Conservation (phyloP, 805 yeast species). For the Candida nonsorbophila region DNA sequence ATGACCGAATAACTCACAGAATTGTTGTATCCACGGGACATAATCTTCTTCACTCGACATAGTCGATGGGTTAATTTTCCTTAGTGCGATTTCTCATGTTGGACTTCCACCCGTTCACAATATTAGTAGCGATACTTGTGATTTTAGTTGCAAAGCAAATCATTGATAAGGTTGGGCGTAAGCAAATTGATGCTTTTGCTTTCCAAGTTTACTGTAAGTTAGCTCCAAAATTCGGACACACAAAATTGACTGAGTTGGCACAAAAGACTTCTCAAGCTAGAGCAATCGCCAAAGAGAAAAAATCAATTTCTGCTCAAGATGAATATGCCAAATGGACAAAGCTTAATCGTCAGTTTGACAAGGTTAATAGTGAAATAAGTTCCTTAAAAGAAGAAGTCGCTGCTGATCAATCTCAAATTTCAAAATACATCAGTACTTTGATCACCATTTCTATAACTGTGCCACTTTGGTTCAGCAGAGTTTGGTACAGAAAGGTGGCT, state of each 20-base stretch:
- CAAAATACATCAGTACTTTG: conserved; percentile 22
- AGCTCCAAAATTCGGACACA: conserved; percentile 29
- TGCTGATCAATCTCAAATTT: conserved; percentile 27
- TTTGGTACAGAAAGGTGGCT: conserved; percentile 48
- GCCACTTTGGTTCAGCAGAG: conserved; percentile 45
- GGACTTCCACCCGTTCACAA: conserved; percentile 28
- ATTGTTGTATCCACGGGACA: conserved; percentile 79
- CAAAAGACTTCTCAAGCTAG: conserved; percentile 39
- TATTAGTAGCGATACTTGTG: conserved; percentile 25
- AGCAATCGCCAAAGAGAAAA: conserved; percentile 47
- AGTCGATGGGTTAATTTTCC: too few relatives aligned
- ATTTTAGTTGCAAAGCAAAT: conserved; percentile 33
- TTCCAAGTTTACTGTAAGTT: conserved; percentile 35
- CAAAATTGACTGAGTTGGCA: conserved; percentile 17
- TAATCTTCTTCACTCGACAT: conserved; percentile 49
- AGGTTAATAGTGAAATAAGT: conserved; percentile 48
- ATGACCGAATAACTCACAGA: conserved; percentile 74
- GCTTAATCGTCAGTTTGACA: conserved; percentile 66
- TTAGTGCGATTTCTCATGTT: too few relatives aligned
- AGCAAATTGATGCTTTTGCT: conserved; percentile 20
- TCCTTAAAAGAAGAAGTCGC: conserved; percentile 34
- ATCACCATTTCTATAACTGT: conserved; percentile 38
- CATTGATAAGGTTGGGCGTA: conserved; percentile 32
- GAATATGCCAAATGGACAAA: conserved; percentile 96
- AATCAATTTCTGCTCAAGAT: conserved; percentile 77